phyloP scores from a whole-genome alignment of 179 eudicot species.

The Drosera spatulata region DNA sequence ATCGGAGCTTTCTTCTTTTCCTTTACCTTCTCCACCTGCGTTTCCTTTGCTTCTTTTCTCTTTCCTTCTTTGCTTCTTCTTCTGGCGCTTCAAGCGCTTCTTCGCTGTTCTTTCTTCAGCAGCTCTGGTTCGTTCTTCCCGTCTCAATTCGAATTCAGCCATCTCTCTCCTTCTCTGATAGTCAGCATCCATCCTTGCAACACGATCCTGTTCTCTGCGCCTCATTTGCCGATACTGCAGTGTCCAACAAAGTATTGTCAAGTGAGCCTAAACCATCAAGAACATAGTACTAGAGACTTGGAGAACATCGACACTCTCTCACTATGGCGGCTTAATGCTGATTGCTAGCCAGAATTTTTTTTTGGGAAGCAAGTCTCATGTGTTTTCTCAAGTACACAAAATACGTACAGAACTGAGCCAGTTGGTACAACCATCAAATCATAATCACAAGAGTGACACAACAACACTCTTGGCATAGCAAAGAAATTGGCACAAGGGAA shows the following conservation, averaged over 20 bases:
- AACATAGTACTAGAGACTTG: too few species aligned
- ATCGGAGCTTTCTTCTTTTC: constrained; percentile 34
- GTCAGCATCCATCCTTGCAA: constrained; percentile 83
- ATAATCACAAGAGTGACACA: too few species aligned
- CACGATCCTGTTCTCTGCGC: constrained; percentile 86
- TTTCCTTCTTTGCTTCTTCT: constrained; percentile 73
- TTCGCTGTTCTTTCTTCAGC: constrained; percentile 85
- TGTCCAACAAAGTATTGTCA: background rate
- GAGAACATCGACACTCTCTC: too few species aligned
- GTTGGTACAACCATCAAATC: too few species aligned
- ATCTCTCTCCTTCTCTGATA: constrained; percentile 61
- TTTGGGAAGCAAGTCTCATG: too few species aligned
- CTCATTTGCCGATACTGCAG: constrained; percentile 92
- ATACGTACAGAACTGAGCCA: too few species aligned
- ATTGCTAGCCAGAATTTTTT: too few species aligned
- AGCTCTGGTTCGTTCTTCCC: constrained; percentile 72
- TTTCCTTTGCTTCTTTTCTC: constrained; percentile 40
- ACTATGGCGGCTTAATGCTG: too few species aligned
- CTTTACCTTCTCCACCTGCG: constrained; percentile 31
- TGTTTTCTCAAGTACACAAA: too few species aligned
- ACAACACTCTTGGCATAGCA: too few species aligned
- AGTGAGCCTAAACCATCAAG: background rate
- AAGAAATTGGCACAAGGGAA: too few species aligned
- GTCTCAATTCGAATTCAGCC: constrained; percentile 64
- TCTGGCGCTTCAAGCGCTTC: constrained; percentile 85